Evolutionary conservation across 805 yeast species (phyloP).

Genomic region (Nematodospora valgi): DNA sequence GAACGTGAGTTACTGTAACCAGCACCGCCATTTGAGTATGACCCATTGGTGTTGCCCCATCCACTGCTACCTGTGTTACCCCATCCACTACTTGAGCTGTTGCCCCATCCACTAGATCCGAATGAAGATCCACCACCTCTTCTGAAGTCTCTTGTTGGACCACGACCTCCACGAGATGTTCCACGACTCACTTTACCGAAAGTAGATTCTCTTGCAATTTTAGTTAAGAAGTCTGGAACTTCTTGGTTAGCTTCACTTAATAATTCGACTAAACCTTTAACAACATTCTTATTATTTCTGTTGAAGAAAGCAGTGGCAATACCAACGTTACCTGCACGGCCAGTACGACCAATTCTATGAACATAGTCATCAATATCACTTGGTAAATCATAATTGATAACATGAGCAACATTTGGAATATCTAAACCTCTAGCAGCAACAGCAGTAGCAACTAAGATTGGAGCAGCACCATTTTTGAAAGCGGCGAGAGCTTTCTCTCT

Average conservation of each 20-base stretch:
- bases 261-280: conserved; percentile 81
- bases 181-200: conserved; percentile 40
- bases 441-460: conserved; percentile 97
- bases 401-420: conserved; percentile 98
- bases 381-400: conserved; percentile 95
- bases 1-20: conserved; percentile 13
- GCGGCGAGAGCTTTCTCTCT: conserved; percentile 96
- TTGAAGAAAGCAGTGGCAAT: conserved; percentile 97
- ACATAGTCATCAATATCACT: conserved; percentile 97
- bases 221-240: conserved; percentile 83
- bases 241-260: conserved; percentile 97
- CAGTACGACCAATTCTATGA: conserved; percentile 99
- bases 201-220: conserved; percentile 73
- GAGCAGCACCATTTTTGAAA: conserved; percentile 89
- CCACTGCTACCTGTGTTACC: conserved; percentile 12
- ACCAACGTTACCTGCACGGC: conserved; percentile 99
- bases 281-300: conserved; percentile 89
- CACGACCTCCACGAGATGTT: conserved; percentile 48
- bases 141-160: conserved; percentile 50
- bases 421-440: conserved; percentile 99
- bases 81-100: conserved; percentile 13
- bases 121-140: conserved; percentile 30
- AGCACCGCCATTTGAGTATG: conserved; percentile 13
- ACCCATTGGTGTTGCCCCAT: conserved; percentile 8
- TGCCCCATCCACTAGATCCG: conserved; percentile 26